Evolutionary conservation across 108 stramenopile genomes (phyloP), one percentile per base, ranked within the genome.

Genomic region (Seminavis robusta): DNA sequence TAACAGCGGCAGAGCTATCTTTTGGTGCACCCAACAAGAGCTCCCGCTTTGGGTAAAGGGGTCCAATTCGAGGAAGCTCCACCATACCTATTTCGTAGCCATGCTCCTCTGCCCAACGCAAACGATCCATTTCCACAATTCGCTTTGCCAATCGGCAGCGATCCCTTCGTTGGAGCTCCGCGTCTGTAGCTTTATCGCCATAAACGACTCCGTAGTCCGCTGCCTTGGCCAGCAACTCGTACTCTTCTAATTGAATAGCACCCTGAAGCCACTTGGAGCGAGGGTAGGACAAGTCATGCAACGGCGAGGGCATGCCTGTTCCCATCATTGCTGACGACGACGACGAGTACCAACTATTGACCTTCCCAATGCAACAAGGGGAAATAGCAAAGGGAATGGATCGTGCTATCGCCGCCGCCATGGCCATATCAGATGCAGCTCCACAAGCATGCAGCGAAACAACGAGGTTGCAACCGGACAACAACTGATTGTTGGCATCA

Each of bases 391-490:
- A 58, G 0, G 57, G 57, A 8, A 58, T 21, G 10, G 27, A 13
- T 20, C 23, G 15, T 31, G 8, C 0, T 9, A 58, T 44, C 6
- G 57, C 57, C n/a, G 1, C 44, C 19, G 36, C 43, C 17, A 58
- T 58, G 15, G 57, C 40, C 11, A 58, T 17, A 17, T 58, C 57
- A 27, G 44, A 46, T 58, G 57, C 57, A 8, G 57, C 57, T 31
- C 57, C 57, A 21, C 57, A 58, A 6, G 57, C 57, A 58, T 58
- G 57, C 10, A 58, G 16, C 8, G 57, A 58, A 40, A 58, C 57
- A 13, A 58, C 34, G 17, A 44, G 44, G 8, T 15, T 8, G 25
- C 57, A 58, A 32, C 47, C 10, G 15, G 29, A 5, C n/a, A 13
- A 20, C 0, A 1, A 5, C 6, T 19, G 5, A n/a, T 58, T 5